Evolutionary conservation across 768 basidiomycete genomes (phyloP).

Genomic region (Inosperma sp.): DNA sequence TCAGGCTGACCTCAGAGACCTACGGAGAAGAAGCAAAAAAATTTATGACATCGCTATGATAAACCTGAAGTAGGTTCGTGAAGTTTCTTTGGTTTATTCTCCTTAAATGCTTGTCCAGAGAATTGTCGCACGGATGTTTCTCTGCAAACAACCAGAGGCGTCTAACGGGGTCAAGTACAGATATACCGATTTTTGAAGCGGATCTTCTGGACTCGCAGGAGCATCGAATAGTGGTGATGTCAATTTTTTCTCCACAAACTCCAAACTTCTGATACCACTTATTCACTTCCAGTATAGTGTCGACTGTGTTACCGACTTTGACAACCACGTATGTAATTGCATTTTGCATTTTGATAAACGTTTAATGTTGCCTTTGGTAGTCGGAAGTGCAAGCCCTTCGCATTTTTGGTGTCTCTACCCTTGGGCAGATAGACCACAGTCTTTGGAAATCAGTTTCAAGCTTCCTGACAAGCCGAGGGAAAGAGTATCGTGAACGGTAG

Average conservation of each 20-base stretch:
- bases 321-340: slow-evolving; percentile 17
- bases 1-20: slow-evolving; percentile 40
- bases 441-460: slow-evolving; percentile 33
- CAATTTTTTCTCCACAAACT: slow-evolving; percentile 15
- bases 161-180: slow-evolving; percentile 36
- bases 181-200: slow-evolving; percentile 59
- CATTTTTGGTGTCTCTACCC: slow-evolving; percentile 33
- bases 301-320: slow-evolving; percentile 37
- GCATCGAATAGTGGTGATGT: slow-evolving; percentile 45
- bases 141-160: slow-evolving; percentile 60
- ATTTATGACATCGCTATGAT: slow-evolving; percentile 49
- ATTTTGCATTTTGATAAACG: background rate
- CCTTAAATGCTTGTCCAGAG: slow-evolving; percentile 35
- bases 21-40: slow-evolving; percentile 37
- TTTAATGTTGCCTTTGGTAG: background rate
- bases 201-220: slow-evolving; percentile 56
- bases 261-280: background rate
- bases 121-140: slow-evolving; percentile 62
- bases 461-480: slow-evolving; percentile 32
- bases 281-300: slow-evolving; percentile 38
- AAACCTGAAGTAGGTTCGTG: slow-evolving; percentile 51
- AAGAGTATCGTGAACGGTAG: slow-evolving; percentile 50
- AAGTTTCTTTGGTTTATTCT: background rate
- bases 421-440: slow-evolving; percentile 29
- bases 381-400: slow-evolving; percentile 18